Evolutionary conservation across 257 asterid species (phyloP), one percentile per base, ranked within the genome.

Genomic region (Craterostigma plantagineum): DNA sequence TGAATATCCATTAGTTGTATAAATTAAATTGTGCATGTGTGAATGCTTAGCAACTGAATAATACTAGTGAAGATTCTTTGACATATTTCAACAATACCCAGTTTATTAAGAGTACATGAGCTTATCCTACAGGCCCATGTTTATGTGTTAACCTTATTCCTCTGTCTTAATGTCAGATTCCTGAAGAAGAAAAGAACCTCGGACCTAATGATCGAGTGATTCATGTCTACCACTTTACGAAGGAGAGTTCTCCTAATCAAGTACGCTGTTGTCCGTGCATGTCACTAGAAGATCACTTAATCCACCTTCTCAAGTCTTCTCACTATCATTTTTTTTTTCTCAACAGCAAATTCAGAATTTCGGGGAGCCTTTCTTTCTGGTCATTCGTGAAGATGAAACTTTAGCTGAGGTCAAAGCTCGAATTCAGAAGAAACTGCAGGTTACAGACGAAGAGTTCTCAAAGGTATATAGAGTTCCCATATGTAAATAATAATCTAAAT

Each of bases 161-260:
- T 33, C 58, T 42, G 44, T 50, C 35, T 51, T 47, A 38, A 14
- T 54, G 23, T 43, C 77, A 80, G 96, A 59, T 84, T 61, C 93
- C 93, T 36, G 93, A 80, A 58, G 96, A 80, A 64, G 93, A 84
- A 63, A 84, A 77, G 76, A 66, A 74, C 66, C 67, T 77, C 54
- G 96, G 90, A 44, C 85, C 85, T 38, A 76, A 74, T 38, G 84
- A 75, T 64, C 93, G 90, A 14, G 54, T 72, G 53, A 80, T 84
- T 63, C 93, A 77, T 60, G 96, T 84, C 38, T 80, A 80, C 60
- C 96, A 84, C 64, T 80, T 84, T 59, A 80, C 78, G 0, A 84
- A 80, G 59, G 96, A 84, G 50, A 66, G 68, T 43, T 63, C 79
- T 9, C 93, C 80, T 69, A 84, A 80, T 63, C 96, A 77, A 74